A percentile compares a stretch with the other conserved stretches of the same genome.
These are phyloP conservation scores for Ceratocystis alfenasii DNA, from an alignment of 2,329 filamentous ascomycete genomes.

Conservation along the genomic window DNA sequence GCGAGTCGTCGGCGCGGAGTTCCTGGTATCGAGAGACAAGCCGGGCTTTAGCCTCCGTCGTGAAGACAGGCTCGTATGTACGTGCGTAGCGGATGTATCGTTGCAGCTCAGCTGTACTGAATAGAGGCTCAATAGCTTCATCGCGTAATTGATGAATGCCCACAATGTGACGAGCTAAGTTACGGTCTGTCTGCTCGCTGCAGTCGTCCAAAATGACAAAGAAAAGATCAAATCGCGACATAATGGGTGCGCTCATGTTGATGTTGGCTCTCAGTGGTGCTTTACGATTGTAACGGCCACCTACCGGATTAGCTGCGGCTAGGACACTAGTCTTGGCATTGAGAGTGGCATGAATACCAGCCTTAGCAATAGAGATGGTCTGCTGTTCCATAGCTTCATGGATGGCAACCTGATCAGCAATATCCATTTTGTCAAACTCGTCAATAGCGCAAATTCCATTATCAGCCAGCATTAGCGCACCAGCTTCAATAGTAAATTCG, in stretches of 20 bases:
- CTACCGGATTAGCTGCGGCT: constrained; percentile 89
- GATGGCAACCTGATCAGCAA: constrained; percentile 91
- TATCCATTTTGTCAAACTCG: constrained; percentile 99
- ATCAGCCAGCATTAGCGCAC: constrained; percentile 91
- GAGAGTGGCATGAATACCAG: constrained; percentile 92
- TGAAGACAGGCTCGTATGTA: constrained; percentile 90
- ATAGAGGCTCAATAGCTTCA: constrained; percentile 80
- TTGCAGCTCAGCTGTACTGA: constrained; percentile 91
- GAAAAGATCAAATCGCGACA: constrained; percentile 98
- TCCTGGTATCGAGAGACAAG: constrained; percentile 94
- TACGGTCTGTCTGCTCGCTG: constrained; percentile 80
- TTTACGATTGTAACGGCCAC: constrained; percentile 95
- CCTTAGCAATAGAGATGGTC: constrained; percentile 97
- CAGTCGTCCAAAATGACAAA: constrained; percentile 97
- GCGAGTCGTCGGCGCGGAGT: constrained; percentile 80
- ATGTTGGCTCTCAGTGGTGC: constrained; percentile 86
- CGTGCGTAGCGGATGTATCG: constrained; percentile 93
- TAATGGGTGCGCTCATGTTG: constrained; percentile 97
- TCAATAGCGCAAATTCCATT: constrained; percentile 98
- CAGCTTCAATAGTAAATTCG: constrained; percentile 96
- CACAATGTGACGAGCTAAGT: constrained; percentile 89
- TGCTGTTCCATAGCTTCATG: constrained; percentile 99
- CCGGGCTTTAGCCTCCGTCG: constrained; percentile 68
- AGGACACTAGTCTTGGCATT: constrained; percentile 93
- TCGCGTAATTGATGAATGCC: constrained; percentile 86